These are phyloP conservation scores for Penicillium egyptiacum DNA, from an alignment of 495 filamentous ascomycete species.

Conservation along the genomic window DNA sequence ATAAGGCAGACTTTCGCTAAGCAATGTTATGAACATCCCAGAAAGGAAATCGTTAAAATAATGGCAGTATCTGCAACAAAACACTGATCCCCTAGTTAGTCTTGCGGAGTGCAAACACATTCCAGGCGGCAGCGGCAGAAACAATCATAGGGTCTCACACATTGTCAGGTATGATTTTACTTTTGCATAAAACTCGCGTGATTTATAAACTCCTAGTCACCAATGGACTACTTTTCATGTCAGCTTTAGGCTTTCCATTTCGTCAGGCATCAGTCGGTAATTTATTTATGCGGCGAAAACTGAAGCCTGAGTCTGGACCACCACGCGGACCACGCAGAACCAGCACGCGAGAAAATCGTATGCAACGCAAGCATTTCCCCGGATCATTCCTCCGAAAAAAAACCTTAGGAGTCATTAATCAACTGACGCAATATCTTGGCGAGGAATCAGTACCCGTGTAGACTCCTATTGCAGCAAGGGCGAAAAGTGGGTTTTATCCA, in stretches of 20 bases:
- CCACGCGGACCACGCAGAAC: not conserved
- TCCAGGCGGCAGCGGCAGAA: not conserved
- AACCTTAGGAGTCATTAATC: too few relatives aligned
- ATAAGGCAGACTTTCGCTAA: not conserved
- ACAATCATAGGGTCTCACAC: not conserved
- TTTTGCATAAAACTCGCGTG: not conserved
- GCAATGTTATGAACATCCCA: not conserved
- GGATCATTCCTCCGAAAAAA: not conserved
- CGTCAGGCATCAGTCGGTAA: not conserved
- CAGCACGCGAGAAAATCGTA: not conserved
- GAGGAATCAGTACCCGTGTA: not conserved
- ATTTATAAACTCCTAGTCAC: not conserved
- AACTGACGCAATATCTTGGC: slow-evolving; percentile 1
- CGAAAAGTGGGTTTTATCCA: not conserved
- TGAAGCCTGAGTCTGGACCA: not conserved
- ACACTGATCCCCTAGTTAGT: not conserved
- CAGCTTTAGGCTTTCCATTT: not conserved
- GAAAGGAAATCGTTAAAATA: not conserved
- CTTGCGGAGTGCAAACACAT: too few relatives aligned
- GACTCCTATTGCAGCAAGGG: not conserved
- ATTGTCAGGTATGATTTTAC: not conserved
- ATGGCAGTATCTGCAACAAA: not conserved
- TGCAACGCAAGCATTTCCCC: not conserved
- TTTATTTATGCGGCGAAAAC: not conserved
- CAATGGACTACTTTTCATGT: not conserved